Conservation (phyloP, 371 early-diverging fungal species). For the Mortierella sp. region DNA sequence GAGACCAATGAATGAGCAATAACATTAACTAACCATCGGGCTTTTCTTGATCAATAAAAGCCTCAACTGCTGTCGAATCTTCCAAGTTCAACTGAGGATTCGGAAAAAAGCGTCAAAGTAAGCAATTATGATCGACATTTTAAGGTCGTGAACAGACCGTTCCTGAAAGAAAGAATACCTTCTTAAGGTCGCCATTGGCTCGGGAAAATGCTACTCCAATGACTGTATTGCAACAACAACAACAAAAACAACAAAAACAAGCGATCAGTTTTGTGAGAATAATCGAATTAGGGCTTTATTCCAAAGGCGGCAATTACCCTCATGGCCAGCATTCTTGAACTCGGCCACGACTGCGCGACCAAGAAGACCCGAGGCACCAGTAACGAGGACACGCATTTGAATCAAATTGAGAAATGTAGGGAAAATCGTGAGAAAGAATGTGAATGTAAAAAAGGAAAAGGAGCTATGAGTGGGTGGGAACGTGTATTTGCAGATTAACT, state of each 20-base stretch:
- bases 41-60: conserved; percentile 66
- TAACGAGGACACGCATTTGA: conserved; percentile 72
- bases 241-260: not conserved
- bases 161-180: conserved; percentile 55
- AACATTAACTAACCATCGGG: conserved; percentile 66
- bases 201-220: conserved; percentile 82
- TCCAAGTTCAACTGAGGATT: conserved; percentile 72
- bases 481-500: not conserved
- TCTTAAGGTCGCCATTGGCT: conserved; percentile 66
- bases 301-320: conserved; percentile 55
- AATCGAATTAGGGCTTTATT: not conserved
- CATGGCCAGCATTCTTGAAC: conserved; percentile 64
- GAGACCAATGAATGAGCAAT: not conserved
- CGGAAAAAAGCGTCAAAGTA: not conserved
- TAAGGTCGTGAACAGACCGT: not conserved
- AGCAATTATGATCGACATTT: not conserved
- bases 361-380: conserved; percentile 88
- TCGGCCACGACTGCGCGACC: conserved; percentile 78
- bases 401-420: conserved; percentile 2
- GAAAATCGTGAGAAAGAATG: conserved; percentile 2
- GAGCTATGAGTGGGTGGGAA: not conserved
- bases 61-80: conserved; percentile 63
- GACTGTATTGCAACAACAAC: conserved; percentile 52
- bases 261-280: not conserved
- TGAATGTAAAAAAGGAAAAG: not conserved